phyloP scores from a whole-genome alignment of 2,329 filamentous ascomycete species.

The Aspergillus aculeatus region DNA sequence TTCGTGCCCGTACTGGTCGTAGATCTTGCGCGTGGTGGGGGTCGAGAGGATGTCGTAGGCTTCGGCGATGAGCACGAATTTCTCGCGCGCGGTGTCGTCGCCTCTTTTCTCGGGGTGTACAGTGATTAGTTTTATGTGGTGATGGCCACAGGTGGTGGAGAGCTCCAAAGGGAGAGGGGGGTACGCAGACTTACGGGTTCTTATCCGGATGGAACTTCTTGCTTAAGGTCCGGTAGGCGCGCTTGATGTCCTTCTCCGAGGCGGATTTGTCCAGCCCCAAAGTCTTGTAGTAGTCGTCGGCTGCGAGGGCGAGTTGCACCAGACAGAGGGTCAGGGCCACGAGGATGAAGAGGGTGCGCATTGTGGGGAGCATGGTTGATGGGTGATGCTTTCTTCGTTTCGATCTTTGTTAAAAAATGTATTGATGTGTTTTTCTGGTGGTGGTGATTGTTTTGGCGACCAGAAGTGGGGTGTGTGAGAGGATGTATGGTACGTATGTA shows the following conservation, averaged over 20 bases:
- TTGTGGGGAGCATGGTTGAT: constrained; percentile 19
- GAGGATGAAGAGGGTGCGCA: constrained; percentile 37
- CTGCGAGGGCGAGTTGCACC: constrained; percentile 40
- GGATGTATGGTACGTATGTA: background rate
- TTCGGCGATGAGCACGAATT: constrained; percentile 91
- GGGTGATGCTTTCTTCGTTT: background rate
- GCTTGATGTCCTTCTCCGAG: constrained; percentile 85
- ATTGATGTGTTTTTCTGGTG: too few species aligned
- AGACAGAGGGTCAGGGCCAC: constrained; percentile 37
- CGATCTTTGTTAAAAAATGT: too few species aligned
- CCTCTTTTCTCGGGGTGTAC: constrained; percentile 52
- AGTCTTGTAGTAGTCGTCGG: constrained; percentile 61
- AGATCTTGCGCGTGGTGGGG: constrained; percentile 76
- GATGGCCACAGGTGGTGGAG: background rate
- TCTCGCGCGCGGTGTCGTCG: constrained; percentile 76
- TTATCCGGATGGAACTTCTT: constrained; percentile 98
- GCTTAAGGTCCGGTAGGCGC: constrained; percentile 84
- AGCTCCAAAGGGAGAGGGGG: background rate
- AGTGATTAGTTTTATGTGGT: too few species aligned
- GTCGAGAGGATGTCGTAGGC: constrained; percentile 91
- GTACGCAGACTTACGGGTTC: constrained; percentile 69
- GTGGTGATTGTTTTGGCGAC: too few species aligned
- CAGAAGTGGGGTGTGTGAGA: background rate
- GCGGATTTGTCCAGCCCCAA: constrained; percentile 78
- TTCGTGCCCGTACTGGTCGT: constrained; percentile 92